A percentile compares a stretch with the other conserved stretches of the same genome.
phyloP scores from a whole-genome alignment of 768 basidiomycete species.

The Termitomyces heimii region DNA sequence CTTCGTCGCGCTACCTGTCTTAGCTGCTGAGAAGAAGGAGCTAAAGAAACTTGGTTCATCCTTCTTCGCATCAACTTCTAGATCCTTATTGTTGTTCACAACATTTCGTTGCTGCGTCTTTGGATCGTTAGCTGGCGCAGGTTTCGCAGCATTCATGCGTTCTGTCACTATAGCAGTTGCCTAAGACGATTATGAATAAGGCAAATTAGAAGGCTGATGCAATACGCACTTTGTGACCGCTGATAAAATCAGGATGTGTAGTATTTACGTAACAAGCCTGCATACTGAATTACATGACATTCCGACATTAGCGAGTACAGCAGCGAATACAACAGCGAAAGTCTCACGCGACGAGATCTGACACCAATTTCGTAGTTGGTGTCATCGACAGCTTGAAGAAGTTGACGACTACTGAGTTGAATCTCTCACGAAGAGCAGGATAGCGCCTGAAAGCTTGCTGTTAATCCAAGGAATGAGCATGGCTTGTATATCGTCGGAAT shows the following conservation, averaged over 20 bases:
- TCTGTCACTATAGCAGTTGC: constrained; percentile 88
- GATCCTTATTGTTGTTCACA: constrained; percentile 90
- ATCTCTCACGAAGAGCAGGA: constrained; percentile 93
- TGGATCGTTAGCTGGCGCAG: constrained; percentile 51
- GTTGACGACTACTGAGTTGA: constrained; percentile 92
- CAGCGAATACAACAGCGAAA: background rate
- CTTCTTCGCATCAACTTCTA: constrained; percentile 86
- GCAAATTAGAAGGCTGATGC: constrained; percentile 1
- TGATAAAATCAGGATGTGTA: constrained; percentile 97
- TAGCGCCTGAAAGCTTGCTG: constrained; percentile 96
- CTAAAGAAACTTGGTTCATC: constrained; percentile 93
- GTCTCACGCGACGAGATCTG: constrained; percentile 83
- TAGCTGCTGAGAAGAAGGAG: constrained; percentile 86
- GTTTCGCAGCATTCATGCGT: constrained; percentile 76
- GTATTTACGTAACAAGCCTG: constrained; percentile 99
- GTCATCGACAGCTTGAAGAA: constrained; percentile 94
- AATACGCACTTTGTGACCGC: constrained; percentile 73
- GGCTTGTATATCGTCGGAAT: background rate
- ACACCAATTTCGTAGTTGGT: constrained; percentile 92
- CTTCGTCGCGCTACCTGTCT: constrained; percentile 47
- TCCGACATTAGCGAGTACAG: background rate
- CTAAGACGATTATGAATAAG: constrained; percentile 25
- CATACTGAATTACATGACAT: constrained; percentile 50
- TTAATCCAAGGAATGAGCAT: constrained; percentile 3
- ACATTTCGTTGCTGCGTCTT: constrained; percentile 46